Evolutionary conservation across 2,329 filamentous ascomycete genomes (phyloP).

Genomic region (Alternaria panax): DNA sequence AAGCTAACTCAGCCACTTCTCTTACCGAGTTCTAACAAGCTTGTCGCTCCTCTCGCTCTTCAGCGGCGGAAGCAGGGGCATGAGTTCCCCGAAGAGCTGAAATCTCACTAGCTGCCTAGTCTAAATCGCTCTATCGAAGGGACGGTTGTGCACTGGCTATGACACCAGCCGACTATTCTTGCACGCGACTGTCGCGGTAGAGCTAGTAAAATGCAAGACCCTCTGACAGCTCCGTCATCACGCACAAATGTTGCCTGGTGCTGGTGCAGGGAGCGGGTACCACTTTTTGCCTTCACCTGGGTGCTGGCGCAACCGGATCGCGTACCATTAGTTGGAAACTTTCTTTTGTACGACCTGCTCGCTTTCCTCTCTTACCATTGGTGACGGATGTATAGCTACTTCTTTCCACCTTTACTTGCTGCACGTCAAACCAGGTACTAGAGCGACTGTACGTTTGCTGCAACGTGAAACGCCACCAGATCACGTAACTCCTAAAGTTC

Average conservation of each 20-base stretch:
- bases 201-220: conserved; percentile 42
- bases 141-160: conserved; percentile 15
- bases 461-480: conserved; percentile 8
- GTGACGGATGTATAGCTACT: conserved; percentile 20
- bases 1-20: conserved; percentile 40
- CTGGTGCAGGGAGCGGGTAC: conserved; percentile 21
- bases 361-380: conserved; percentile 19
- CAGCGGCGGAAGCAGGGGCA: conserved; percentile 43
- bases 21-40: conserved; percentile 31
- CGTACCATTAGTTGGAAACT: conserved; percentile 25
- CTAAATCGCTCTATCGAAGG: conserved; percentile 24
- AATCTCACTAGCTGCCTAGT: conserved; percentile 29
- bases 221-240: conserved; percentile 37
- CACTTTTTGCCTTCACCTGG: conserved; percentile 20
- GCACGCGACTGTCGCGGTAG: conserved; percentile 48
- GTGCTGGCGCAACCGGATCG: conserved; percentile 20
- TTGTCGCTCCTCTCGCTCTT: conserved; percentile 21
- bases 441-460: conserved; percentile 5
- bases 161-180: conserved; percentile 23
- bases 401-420: conserved; percentile 6
- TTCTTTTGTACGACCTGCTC: conserved; percentile 25
- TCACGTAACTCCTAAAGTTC: conserved; percentile 6
- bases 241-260: conserved; percentile 25
- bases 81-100: conserved; percentile 36
- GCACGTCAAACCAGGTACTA: conserved; percentile 4